Evolutionary conservation across 2,329 filamentous ascomycete genomes (phyloP), one percentile per base, ranked within the genome.

Genomic region (Pseudocercospora fuligena): DNA sequence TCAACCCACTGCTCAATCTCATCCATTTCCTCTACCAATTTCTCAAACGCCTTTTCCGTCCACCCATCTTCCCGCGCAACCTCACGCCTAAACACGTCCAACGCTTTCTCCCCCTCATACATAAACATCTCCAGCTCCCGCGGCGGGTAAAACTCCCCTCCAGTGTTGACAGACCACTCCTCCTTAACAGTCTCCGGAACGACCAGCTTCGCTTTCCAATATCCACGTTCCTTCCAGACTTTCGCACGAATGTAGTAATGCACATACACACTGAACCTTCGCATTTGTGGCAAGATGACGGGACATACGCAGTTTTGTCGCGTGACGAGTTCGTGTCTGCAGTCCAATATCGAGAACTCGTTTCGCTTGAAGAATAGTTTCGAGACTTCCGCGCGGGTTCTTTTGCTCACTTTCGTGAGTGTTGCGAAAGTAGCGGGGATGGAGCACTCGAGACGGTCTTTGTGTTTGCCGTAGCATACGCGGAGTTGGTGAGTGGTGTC

Each of bases 381-480:
- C 3, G 25, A 29, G 11, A 31, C 51, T 56, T 56, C 51, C 5
- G 23, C 23, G 27, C 51, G 51, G 51, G 33, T n/a, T n/a, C 33
- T 12, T 19, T 56, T 56, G 51, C 2, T 56, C 27, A 56, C 51
- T 25, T 29, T 25, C 7, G 12, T 31, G 25, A 56, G 27, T 4
- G 16, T n/a, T 31, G 16, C 16, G 25, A 56, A 56, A 12, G 51
- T 9, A 27, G 51, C 8, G 3, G 51, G 51, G 25, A 56, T 25
- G 25, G 23, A 25, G 51, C 51, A 56, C 8, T 27, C 14, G 21
- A 5, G 23, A 3, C 51, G 51, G 4, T 56, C 23, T 27, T 27
- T 29, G 16, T 56, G 51, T 9, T 56, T 56, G 51, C 51, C 51
- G 25, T 56, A 56, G 51, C 51, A 56, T 12, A 56, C 23, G 8